Evolutionary conservation across 257 asterid species (phyloP).

Genomic region (Solanum chaucha): DNA sequence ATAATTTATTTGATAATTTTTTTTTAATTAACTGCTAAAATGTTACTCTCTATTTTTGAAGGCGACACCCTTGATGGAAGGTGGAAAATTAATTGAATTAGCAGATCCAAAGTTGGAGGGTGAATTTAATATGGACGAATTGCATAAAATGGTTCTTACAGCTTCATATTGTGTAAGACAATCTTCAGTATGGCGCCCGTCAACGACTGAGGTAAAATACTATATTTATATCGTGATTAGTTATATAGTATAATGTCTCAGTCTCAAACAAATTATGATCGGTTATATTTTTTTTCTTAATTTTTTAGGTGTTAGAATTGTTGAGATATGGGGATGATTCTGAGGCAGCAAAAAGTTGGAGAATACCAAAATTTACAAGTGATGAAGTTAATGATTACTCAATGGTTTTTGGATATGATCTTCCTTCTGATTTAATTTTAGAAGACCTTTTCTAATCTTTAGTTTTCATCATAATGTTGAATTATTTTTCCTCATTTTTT

Average conservation of each 20-base stretch:
- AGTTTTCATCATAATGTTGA: background rate
- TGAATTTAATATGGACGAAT: constrained; percentile 44
- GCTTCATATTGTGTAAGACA: constrained; percentile 74
- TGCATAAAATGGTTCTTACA: constrained; percentile 48
- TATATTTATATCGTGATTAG: background rate
- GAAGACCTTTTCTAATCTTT: constrained; percentile 30
- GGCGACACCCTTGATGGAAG: constrained; percentile 83
- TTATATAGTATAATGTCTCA: background rate
- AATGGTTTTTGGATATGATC: constrained; percentile 59
- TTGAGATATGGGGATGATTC: constrained; percentile 34
- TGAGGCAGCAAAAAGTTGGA: constrained; percentile 38
- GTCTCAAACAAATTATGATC: background rate
- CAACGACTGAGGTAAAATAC: constrained; percentile 54
- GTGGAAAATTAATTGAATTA: constrained; percentile 50
- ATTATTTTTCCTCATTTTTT: background rate
- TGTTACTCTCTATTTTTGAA: background rate
- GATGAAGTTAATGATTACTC: constrained; percentile 84
- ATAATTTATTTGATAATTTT: background rate
- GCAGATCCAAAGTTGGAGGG: constrained; percentile 67
- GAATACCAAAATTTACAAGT: constrained; percentile 73
- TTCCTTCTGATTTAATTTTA: constrained; percentile 52
- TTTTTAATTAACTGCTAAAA: background rate
- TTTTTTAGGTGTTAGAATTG: constrained; percentile 45
- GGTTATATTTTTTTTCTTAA: background rate
- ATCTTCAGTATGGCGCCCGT: constrained; percentile 56